These are phyloP conservation scores for Auricularia auricula-judae DNA, from an alignment of 768 basidiomycete genomes.

Conservation along the genomic window DNA sequence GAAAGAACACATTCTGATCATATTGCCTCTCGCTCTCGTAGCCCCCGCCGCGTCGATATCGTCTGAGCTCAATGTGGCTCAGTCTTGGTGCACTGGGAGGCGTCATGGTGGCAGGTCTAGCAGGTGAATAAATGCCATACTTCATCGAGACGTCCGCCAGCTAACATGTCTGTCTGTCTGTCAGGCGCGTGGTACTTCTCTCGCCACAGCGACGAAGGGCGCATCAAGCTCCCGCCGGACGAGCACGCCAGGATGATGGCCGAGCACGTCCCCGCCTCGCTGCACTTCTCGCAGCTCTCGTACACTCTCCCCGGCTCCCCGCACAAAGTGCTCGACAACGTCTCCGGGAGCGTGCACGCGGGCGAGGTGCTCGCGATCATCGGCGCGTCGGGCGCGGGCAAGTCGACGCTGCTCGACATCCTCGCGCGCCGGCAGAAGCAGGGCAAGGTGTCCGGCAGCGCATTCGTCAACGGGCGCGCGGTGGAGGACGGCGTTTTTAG, in stretches of 20 bases:
- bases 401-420: slow-evolving; percentile 93
- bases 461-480: slow-evolving; percentile 76
- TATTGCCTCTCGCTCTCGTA: neutral
- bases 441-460: slow-evolving; percentile 61
- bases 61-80: neutral
- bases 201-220: slow-evolving; percentile 43
- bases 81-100: neutral
- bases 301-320: slow-evolving; percentile 51
- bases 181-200: slow-evolving; percentile 77
- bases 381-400: slow-evolving; percentile 94
- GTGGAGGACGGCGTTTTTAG: slow-evolving; percentile 68
- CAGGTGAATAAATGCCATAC: neutral
- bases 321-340: slow-evolving; percentile 59
- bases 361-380: slow-evolving; percentile 93
- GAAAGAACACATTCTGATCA: slow-evolving; percentile 22
- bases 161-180: slow-evolving; percentile 6
- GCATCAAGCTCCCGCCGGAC: slow-evolving; percentile 68
- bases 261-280: slow-evolving; percentile 86
- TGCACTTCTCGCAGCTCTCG: slow-evolving; percentile 81
- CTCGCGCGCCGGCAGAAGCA: slow-evolving; percentile 84
- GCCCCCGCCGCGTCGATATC: neutral
- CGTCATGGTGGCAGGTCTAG: neutral
- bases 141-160: neutral
- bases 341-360: slow-evolving; percentile 75
- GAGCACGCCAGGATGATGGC: slow-evolving; percentile 78